Conservation (phyloP, 768 basidiomycete genomes). For the Gymnopilus junonius region DNA sequence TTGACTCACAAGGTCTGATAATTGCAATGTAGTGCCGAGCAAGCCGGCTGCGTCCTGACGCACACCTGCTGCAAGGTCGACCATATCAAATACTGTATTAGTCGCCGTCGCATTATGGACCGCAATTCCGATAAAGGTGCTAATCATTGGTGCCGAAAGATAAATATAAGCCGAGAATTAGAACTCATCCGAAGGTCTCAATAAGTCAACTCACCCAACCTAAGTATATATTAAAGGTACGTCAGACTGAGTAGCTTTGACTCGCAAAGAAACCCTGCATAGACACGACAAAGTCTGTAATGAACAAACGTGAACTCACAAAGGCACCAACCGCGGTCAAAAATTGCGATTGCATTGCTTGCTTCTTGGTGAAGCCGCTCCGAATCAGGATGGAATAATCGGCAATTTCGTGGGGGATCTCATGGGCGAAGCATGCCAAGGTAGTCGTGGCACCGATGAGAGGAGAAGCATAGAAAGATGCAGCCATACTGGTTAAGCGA, state of each 20-base stretch:
- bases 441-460: slow-evolving; percentile 93
- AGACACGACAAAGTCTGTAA: slow-evolving; percentile 24
- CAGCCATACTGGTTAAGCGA: slow-evolving; percentile 72
- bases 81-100: slow-evolving; percentile 39
- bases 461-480: slow-evolving; percentile 96
- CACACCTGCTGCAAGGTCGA: slow-evolving; percentile 77
- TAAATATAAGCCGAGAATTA: slow-evolving; percentile 12
- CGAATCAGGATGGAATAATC: slow-evolving; percentile 93
- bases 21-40: slow-evolving; percentile 80
- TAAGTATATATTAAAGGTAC: slow-evolving; percentile 22
- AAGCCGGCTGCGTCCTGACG: slow-evolving; percentile 77
- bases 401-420: slow-evolving; percentile 97
- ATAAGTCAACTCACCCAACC: slow-evolving; percentile 45
- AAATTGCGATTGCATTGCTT: slow-evolving; percentile 95
- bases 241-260: slow-evolving; percentile 3
- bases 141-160: slow-evolving; percentile 34
- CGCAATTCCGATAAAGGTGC: slow-evolving; percentile 87
- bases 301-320: slow-evolving; percentile 51
- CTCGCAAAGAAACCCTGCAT: slow-evolving; percentile 1
- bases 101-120: slow-evolving; percentile 77
- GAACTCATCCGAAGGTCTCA: slow-evolving; percentile 3
- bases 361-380: slow-evolving; percentile 87
- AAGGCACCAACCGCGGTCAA: slow-evolving; percentile 92
- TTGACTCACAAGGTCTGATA: slow-evolving; percentile 77
- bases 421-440: slow-evolving; percentile 93